A percentile compares a stretch with the other conserved stretches of the same genome.
Conservation (phyloP, 2,329 filamentous ascomycete species). For the Cercospora nicotianae region DNA sequence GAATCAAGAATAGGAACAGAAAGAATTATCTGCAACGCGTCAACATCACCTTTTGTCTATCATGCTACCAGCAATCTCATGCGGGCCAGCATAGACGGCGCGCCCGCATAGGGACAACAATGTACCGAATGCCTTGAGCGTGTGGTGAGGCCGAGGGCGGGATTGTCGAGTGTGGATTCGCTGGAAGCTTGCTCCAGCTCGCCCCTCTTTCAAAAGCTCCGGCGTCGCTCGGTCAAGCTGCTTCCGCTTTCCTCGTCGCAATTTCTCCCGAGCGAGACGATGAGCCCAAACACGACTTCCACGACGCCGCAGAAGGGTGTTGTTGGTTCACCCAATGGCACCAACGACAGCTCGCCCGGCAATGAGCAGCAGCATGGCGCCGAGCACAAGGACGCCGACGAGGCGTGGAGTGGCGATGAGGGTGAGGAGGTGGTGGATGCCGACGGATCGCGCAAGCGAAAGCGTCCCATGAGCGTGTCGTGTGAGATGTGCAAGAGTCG, state of each 20-base stretch:
- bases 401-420: constrained; percentile 43
- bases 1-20: neutral
- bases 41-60: constrained; percentile 9
- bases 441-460: constrained; percentile 48
- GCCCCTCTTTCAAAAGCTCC: constrained; percentile 13
- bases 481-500: constrained; percentile 78
- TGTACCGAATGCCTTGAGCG: constrained; percentile 7
- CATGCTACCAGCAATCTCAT: neutral
- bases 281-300: constrained; percentile 15
- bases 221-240: constrained; percentile 15
- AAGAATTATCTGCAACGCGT: neutral
- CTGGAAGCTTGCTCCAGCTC: constrained; percentile 13
- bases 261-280: constrained; percentile 14
- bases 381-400: constrained; percentile 34
- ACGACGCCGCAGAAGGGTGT: constrained; percentile 16
- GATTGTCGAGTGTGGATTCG: constrained; percentile 13
- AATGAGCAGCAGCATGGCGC: constrained; percentile 19
- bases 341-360: constrained; percentile 20
- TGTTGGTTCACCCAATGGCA: constrained; percentile 24
- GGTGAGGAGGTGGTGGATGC: constrained; percentile 40
- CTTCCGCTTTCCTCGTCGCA: constrained; percentile 20
- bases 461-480: constrained; percentile 49
- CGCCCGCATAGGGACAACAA: constrained; percentile 1
- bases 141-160: constrained; percentile 5
- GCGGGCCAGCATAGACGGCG: neutral